A percentile compares a stretch with the other conserved stretches of the same genome.
Conservation (phyloP, 2,329 filamentous ascomycete genomes). For the Colletotrichum tofieldiae region DNA sequence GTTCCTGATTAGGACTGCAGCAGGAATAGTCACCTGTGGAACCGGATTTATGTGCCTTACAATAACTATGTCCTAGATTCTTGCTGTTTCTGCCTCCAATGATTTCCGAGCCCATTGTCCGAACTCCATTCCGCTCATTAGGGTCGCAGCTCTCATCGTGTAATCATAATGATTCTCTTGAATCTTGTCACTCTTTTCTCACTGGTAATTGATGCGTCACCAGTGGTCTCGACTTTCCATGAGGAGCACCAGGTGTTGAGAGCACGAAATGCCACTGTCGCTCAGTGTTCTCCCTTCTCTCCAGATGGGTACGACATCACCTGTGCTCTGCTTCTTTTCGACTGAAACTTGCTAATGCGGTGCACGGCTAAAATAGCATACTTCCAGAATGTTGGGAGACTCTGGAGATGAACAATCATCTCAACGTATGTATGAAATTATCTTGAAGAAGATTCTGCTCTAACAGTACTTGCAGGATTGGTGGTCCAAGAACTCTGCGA, state of each 20-base stretch:
- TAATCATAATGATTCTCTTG: constrained; percentile 17
- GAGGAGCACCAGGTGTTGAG: not conserved
- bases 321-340: not conserved
- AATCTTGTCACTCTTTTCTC: constrained; percentile 10
- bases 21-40: not conserved
- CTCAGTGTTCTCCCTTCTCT: not conserved
- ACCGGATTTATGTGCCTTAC: not conserved
- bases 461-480: constrained; percentile 13
- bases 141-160: not conserved
- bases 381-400: constrained; percentile 1
- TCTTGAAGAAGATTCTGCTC: fast-evolving
- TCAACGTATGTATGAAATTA: not conserved
- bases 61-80: constrained; percentile 2
- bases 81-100: not conserved
- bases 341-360: not conserved
- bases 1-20: not conserved
- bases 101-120: not conserved
- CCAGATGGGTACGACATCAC: not conserved
- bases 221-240: not conserved
- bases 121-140: not conserved
- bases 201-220: constrained; percentile 4
- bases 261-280: not conserved
- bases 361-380: not conserved
- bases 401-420: not conserved
- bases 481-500: constrained; percentile 27